Percentiles rank a stretch among this genome's conserved stretches.
Conservation (phyloP, 371 early-diverging fungal species). For the Mucor velutinosus region DNA sequence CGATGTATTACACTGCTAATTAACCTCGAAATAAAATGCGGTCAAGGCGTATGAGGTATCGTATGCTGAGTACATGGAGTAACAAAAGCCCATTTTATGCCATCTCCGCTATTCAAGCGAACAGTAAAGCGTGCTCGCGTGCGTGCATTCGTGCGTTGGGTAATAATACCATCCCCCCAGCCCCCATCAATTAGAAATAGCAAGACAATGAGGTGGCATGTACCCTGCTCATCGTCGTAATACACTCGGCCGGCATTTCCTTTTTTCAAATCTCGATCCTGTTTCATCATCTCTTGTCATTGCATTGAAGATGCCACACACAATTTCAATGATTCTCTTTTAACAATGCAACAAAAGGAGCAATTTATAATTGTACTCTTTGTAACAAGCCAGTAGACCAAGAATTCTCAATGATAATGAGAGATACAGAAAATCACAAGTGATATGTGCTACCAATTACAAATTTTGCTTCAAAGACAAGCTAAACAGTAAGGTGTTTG, state of each 20-base stretch:
- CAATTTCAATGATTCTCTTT: neutral
- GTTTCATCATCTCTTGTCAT: neutral
- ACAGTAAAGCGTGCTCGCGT: neutral
- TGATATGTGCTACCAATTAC: conserved; percentile 3
- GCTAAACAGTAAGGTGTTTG: neutral
- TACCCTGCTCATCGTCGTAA: neutral
- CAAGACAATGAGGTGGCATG: neutral
- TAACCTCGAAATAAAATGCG: neutral
- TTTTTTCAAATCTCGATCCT: neutral
- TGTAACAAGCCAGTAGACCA: neutral
- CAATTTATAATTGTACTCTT: neutral
- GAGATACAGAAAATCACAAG: conserved; percentile 8
- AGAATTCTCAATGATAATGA: neutral
- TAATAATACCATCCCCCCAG: neutral
- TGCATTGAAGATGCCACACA: neutral
- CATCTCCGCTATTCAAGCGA: neutral
- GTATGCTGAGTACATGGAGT: neutral
- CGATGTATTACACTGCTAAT: neutral
- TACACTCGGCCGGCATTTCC: neutral
- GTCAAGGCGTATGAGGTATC: neutral
- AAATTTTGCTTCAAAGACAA: neutral
- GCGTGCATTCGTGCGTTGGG: neutral
- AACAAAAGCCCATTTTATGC: neutral
- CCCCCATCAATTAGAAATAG: neutral
- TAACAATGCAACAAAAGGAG: neutral